These are phyloP conservation scores for Calonectria henricotiae DNA, from an alignment of 2,329 filamentous ascomycete species.

Conservation along the genomic window DNA sequence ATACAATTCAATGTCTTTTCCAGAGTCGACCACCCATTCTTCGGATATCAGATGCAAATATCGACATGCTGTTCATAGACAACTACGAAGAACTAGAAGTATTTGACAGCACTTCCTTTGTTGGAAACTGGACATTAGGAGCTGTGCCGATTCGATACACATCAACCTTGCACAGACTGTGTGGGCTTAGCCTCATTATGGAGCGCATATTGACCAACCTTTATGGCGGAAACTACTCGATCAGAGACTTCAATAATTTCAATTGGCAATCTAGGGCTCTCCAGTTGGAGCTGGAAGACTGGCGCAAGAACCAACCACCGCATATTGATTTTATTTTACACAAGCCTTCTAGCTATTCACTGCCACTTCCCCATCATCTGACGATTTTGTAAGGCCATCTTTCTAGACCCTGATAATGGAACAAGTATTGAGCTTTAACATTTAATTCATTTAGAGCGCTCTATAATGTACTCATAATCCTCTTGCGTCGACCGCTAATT, in stretches of 20 bases:
- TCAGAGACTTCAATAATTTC: constrained; percentile 4
- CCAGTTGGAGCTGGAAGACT: constrained; percentile 13
- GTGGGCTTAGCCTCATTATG: constrained; percentile 63
- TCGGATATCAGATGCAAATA: constrained; percentile 63
- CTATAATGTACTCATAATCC: constrained; percentile 68
- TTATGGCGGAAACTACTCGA: constrained; percentile 14
- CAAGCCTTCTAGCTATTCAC: background rate
- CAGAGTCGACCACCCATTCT: constrained; percentile 68
- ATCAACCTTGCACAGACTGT: constrained; percentile 62
- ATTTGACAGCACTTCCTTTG: constrained; percentile 61
- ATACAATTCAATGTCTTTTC: constrained; percentile 71
- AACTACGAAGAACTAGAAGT: constrained; percentile 69
- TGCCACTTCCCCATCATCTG: background rate
- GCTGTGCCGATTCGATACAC: constrained; percentile 59
- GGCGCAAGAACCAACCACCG: background rate
- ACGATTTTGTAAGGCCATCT: background rate
- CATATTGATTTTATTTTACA: constrained; percentile 51
- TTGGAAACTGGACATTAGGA: background rate
- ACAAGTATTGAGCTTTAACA: no score
- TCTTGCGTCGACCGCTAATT: constrained; percentile 70
- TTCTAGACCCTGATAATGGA: no score
- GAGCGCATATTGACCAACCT: constrained; percentile 29
- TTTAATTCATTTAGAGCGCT: constrained; percentile 57
- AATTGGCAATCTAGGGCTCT: constrained; percentile 18
- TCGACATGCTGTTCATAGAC: constrained; percentile 66